Evolutionary conservation across 768 basidiomycete genomes (phyloP).

Genomic region (Gloeophyllum trabeum): DNA sequence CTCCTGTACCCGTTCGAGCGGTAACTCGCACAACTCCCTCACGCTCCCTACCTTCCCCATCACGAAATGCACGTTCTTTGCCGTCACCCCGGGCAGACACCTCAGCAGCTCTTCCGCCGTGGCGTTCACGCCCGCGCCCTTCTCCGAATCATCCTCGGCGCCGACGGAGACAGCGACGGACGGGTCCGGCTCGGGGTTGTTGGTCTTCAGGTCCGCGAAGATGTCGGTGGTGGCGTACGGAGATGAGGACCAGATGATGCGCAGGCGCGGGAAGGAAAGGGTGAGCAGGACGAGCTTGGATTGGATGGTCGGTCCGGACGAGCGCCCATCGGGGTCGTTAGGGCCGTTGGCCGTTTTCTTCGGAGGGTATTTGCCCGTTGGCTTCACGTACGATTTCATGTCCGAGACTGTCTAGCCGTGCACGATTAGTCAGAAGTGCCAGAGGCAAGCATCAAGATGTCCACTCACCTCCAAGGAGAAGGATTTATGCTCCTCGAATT

Average conservation of each 20-base stretch:
- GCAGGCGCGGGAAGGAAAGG: conserved; percentile 81
- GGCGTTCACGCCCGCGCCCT: conserved; percentile 56
- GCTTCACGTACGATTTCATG: conserved; percentile 56
- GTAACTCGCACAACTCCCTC: conserved; percentile 60
- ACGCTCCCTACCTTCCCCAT: conserved; percentile 75
- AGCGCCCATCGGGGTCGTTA: conserved; percentile 16
- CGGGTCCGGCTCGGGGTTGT: conserved; percentile 73
- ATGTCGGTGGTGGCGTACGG: conserved; percentile 88
- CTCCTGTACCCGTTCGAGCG: conserved; percentile 48
- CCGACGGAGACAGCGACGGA: conserved; percentile 69
- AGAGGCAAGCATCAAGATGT: neutral
- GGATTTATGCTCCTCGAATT: conserved; percentile 95
- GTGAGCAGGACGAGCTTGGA: conserved; percentile 88
- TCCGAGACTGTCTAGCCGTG: conserved; percentile 46
- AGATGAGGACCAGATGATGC: conserved; percentile 96
- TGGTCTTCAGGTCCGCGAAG: conserved; percentile 82
- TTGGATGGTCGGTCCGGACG: conserved; percentile 53
- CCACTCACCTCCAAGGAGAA: conserved; percentile 73
- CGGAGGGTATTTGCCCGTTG: conserved; percentile 40
- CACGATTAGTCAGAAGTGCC: neutral
- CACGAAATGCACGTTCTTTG: conserved; percentile 78
- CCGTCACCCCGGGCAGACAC: conserved; percentile 73
- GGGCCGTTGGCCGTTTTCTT: conserved; percentile 31
- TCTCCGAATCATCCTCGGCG: conserved; percentile 61
- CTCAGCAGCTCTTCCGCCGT: conserved; percentile 78